Evolutionary conservation across 2,329 filamentous ascomycete species (phyloP).

Genomic region (Calonectria leucothoes): DNA sequence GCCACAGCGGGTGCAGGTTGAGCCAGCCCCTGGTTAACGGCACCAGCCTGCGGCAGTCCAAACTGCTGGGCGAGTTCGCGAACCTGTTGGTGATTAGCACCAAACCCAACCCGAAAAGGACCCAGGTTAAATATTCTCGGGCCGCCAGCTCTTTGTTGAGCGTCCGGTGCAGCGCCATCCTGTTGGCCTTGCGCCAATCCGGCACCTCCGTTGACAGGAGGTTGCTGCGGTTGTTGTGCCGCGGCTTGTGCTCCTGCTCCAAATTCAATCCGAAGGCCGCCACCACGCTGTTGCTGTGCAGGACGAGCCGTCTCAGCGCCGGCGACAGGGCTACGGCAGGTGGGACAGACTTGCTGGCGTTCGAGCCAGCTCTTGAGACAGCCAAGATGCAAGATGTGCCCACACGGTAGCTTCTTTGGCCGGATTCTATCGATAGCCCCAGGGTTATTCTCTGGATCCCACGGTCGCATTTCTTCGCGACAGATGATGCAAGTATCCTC

Average conservation of each 20-base stretch:
- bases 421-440: constrained; percentile 85
- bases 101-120: constrained; percentile 80
- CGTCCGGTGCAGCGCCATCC: constrained; percentile 37
- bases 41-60: constrained; percentile 55
- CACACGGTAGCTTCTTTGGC: constrained; percentile 96
- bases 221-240: constrained; percentile 32
- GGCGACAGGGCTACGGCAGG: constrained; percentile 83
- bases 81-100: constrained; percentile 75
- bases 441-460: constrained; percentile 68
- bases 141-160: constrained; percentile 46
- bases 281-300: constrained; percentile 42
- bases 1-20: constrained; percentile 30
- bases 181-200: constrained; percentile 35
- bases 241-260: constrained; percentile 35
- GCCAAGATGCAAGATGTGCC: constrained; percentile 93
- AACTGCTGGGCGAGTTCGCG: constrained; percentile 75
- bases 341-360: constrained; percentile 96
- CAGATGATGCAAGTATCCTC: constrained; percentile 99
- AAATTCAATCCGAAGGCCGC: constrained; percentile 47
- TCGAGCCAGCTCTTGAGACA: constrained; percentile 98
- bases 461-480: constrained; percentile 92
- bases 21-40: constrained; percentile 36
- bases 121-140: constrained; percentile 78
- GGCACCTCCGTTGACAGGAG: constrained; percentile 36
- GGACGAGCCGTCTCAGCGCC: constrained; percentile 42